Conservation (phyloP, 306 rosid genomes). For the Lagenaria siceraria region DNA sequence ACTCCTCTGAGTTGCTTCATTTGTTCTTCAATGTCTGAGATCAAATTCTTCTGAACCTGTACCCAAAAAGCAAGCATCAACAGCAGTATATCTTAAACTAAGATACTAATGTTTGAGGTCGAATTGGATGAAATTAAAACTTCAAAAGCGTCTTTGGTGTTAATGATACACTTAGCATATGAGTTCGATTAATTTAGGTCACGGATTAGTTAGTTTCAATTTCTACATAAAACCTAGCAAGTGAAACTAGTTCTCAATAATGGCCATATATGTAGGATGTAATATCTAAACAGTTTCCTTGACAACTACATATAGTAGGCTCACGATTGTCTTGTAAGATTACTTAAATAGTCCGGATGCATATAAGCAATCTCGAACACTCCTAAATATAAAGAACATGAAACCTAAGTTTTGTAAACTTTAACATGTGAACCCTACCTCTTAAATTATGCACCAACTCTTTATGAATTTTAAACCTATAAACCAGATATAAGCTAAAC, state of each 20-base stretch:
- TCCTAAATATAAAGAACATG: no score
- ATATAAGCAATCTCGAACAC: no score
- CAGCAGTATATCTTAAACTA: neutral
- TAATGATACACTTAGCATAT: no score
- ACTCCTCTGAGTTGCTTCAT: neutral
- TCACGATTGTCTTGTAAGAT: no score
- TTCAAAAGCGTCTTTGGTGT: neutral
- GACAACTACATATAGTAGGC: no score
- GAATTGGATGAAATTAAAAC: neutral
- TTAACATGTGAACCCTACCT: neutral
- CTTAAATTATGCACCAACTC: neutral
- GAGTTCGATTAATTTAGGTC: neutral
- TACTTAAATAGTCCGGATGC: no score
- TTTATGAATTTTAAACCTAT: neutral
- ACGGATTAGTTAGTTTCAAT: neutral
- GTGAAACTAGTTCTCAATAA: no score
- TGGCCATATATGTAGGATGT: no score
- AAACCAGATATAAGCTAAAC: neutral
- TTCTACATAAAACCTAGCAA: neutral
- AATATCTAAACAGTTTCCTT: no score
- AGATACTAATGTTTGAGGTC: neutral
- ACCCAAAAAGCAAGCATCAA: neutral
- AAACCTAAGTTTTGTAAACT: neutral
- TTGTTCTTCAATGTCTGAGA: constrained; percentile 4
- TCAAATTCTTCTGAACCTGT: constrained; percentile 25